These are phyloP conservation scores for Flaveria linearis DNA, from an alignment of 129 eudicot genomes.

Conservation along the genomic window DNA sequence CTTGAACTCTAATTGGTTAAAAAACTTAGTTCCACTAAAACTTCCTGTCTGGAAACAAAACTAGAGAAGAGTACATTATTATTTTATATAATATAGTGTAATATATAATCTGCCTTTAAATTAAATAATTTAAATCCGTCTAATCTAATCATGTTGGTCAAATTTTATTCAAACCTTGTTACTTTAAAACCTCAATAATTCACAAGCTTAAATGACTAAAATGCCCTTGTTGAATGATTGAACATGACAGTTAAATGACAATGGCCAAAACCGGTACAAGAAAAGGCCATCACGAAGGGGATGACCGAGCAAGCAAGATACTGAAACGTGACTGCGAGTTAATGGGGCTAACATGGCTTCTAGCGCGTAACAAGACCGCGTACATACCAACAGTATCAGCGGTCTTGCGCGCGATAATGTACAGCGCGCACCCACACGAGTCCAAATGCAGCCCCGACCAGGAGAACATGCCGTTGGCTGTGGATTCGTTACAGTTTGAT, in stretches of 20 bases:
- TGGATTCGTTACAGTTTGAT: slow-evolving; percentile 83
- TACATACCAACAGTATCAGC: slow-evolving; percentile 98
- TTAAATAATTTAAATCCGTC: neutral
- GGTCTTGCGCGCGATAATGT: slow-evolving; percentile 90
- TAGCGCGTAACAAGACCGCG: slow-evolving; percentile 89
- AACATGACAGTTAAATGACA: slow-evolving; percentile 54
- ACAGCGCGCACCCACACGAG: slow-evolving; percentile 93
- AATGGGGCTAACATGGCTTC: slow-evolving; percentile 98
- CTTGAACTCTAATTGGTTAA: neutral
- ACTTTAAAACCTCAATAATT: neutral
- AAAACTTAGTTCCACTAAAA: neutral
- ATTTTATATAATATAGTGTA: neutral
- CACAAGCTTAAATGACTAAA: slow-evolving; percentile 16
- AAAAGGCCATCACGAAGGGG: slow-evolving; percentile 29
- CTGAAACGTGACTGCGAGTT: slow-evolving; percentile 84
- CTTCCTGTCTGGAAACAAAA: neutral
- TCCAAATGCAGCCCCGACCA: slow-evolving; percentile 92
- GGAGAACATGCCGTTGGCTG: slow-evolving; percentile 99
- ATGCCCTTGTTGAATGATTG: slow-evolving; percentile 28
- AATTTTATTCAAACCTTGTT: neutral
- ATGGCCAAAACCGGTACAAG: slow-evolving; percentile 66
- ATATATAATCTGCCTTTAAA: neutral
- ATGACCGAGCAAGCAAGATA: slow-evolving; percentile 72
- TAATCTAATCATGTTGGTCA: slow-evolving; percentile 6
- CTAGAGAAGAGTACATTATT: neutral